Percentiles rank a stretch among this genome's conserved stretches.
phyloP scores from a whole-genome alignment of 2,329 filamentous ascomycete species.

The Delphinella strobiligena region DNA sequence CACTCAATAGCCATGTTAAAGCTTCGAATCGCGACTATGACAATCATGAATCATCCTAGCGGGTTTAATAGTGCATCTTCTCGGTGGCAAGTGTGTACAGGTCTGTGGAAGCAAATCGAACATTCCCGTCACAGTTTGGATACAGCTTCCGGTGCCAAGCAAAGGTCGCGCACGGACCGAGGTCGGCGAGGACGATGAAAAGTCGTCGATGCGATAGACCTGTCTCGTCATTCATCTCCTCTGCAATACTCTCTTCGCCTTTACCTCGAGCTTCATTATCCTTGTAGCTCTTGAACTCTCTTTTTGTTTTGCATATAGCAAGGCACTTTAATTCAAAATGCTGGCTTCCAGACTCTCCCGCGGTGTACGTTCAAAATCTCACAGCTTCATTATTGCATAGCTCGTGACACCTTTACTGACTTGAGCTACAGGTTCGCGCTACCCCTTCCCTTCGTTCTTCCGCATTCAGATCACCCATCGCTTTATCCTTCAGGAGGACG shows the following conservation, averaged over 20 bases:
- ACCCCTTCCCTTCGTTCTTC: slow-evolving; percentile 23
- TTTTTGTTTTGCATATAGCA: slow-evolving; percentile 7
- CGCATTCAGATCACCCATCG: slow-evolving; percentile 51
- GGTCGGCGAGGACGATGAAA: no score
- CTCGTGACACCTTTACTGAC: slow-evolving; percentile 18
- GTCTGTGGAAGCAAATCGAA: no score
- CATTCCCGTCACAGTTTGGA: no score
- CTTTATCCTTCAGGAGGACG: slow-evolving; percentile 58
- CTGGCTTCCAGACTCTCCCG: slow-evolving; percentile 23
- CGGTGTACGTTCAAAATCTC: slow-evolving; percentile 18
- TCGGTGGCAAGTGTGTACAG: no score
- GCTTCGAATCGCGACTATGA: no score
- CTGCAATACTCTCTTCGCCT: neutral
- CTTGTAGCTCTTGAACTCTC: neutral
- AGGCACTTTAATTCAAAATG: slow-evolving; percentile 14
- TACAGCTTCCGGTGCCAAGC: no score
- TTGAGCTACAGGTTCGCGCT: slow-evolving; percentile 15
- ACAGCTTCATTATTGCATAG: slow-evolving; percentile 1
- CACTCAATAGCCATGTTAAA: no score
- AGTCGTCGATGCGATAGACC: neutral
- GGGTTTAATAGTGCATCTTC: no score
- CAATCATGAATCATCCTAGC: no score
- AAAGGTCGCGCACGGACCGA: no score
- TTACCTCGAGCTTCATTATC: neutral
- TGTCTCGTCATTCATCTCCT: neutral